Evolutionary conservation across 257 asterid genomes (phyloP).

Genomic region (Pogostemon cablin): DNA sequence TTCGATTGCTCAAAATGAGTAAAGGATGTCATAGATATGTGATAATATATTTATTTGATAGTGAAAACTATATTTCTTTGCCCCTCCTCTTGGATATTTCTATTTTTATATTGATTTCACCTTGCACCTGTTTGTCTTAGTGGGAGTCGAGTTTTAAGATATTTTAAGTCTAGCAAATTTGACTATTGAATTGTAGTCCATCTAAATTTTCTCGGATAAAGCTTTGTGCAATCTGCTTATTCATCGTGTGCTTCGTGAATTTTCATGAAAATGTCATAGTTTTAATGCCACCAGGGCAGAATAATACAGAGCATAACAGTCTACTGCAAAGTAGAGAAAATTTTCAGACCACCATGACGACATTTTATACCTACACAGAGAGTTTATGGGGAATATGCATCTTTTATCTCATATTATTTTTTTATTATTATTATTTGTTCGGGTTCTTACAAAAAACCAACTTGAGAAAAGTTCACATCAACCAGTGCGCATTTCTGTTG

Average conservation of each 20-base stretch:
- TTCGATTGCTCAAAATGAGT: constrained; percentile 98
- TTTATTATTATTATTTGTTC: neutral
- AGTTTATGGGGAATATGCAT: neutral
- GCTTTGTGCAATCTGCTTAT: too few relatives aligned
- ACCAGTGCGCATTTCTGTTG: too few relatives aligned
- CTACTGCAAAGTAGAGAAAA: neutral
- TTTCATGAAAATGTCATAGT: constrained; percentile 7
- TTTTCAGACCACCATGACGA: neutral
- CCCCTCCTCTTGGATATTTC: constrained; percentile 18
- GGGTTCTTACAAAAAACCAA: neutral
- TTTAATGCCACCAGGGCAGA: neutral
- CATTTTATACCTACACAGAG: neutral
- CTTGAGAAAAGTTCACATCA: neutral
- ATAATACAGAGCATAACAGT: constrained; percentile 21
- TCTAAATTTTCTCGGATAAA: neutral
- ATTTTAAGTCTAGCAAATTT: constrained; percentile 22
- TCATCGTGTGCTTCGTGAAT: neutral
- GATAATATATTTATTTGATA: constrained; percentile 19
- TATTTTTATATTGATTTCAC: neutral
- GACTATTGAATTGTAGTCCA: constrained; percentile 21
- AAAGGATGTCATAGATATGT: constrained; percentile 87
- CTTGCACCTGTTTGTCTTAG: neutral
- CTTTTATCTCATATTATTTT: constrained; percentile 1
- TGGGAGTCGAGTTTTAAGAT: constrained; percentile 19
- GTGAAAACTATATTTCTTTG: constrained; percentile 2